These are phyloP conservation scores for Diaporthe vexans DNA, from an alignment of 2,329 filamentous ascomycete genomes.

Conservation along the genomic window DNA sequence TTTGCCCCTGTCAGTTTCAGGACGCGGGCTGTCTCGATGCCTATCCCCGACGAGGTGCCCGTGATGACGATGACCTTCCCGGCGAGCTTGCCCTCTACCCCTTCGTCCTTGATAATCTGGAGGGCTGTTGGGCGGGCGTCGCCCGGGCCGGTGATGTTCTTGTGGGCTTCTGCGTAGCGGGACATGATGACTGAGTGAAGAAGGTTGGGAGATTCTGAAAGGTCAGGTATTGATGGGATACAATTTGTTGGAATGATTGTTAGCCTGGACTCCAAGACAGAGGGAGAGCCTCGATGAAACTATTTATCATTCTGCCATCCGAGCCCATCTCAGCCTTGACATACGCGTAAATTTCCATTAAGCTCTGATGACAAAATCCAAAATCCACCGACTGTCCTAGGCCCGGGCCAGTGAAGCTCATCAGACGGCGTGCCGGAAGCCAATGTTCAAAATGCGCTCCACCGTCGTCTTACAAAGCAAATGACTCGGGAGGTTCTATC, in stretches of 20 bases:
- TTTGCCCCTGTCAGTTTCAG: not conserved
- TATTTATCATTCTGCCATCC: not conserved
- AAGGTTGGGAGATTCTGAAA: no score
- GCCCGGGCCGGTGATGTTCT: not conserved
- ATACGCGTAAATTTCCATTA: no score
- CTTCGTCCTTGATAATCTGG: conserved; percentile 14
- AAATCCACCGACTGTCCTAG: no score
- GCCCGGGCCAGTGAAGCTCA: no score
- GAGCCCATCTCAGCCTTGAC: not conserved
- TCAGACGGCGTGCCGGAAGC: not conserved
- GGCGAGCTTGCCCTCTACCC: not conserved
- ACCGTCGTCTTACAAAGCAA: not conserved
- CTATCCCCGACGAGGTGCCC: not conserved
- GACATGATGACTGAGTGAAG: not conserved
- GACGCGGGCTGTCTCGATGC: not conserved
- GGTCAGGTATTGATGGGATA: no score
- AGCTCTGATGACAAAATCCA: not conserved
- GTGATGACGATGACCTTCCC: conserved; percentile 12
- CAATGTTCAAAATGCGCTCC: not conserved
- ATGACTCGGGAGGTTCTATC: not conserved
- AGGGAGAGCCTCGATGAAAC: not conserved
- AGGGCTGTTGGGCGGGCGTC: conserved; percentile 9
- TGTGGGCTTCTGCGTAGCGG: conserved; percentile 16
- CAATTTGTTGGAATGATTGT: no score
- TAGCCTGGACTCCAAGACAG: no score